Evolutionary conservation across 306 rosid species (phyloP), one percentile per base, ranked within the genome.

Genomic region (Sechiopsis laciniata): DNA sequence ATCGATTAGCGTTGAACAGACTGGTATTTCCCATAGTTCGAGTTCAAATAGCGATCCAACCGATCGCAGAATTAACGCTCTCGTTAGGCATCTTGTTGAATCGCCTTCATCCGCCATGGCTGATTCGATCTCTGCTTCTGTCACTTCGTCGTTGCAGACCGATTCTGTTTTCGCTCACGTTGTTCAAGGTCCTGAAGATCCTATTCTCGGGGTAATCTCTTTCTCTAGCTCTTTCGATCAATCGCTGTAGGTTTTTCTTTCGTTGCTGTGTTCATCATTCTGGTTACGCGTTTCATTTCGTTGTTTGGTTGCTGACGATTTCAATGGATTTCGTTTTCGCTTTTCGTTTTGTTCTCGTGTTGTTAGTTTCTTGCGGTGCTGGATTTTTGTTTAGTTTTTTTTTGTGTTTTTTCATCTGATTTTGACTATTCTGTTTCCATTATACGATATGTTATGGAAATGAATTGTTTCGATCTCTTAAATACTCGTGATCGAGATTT

Each of bases 131-230:
- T 85, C 92, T 57, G 81, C 88, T 69, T 85, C 94, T 6, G 90
- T 88, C 10, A 83, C 92, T 61, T 74, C 96, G 11, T 74, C 87
- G 45, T 57, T 74, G 14, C 55, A 69, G 19, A 78, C 55, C 80
- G 80, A 75, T 78, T 91, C 97, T 46, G 91, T 87, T 77, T 95
- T 95, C 76, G 84, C 86, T 85, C 96, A 91, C 40, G 76, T 95
- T n/a, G 85, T 71, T 53, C 99, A 83, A 14, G 99, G 89, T 74
- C 96, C 99, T 7, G 99, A 95, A 85, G 99, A 95, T 91, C 91
- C 97, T 66, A 95, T 95, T 63, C 97, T 95, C 63, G 97, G 99
- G 79, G 97, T 95, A 88, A 77, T 42, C 35, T 42, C 6, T 42
- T 6, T 45, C 55, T 65, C 54, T 60, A 50, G n/a, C 64, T 45